Evolutionary conservation across 2,329 filamentous ascomycete genomes (phyloP), one percentile per base, ranked within the genome.

Genomic region (Geosmithia flava): DNA sequence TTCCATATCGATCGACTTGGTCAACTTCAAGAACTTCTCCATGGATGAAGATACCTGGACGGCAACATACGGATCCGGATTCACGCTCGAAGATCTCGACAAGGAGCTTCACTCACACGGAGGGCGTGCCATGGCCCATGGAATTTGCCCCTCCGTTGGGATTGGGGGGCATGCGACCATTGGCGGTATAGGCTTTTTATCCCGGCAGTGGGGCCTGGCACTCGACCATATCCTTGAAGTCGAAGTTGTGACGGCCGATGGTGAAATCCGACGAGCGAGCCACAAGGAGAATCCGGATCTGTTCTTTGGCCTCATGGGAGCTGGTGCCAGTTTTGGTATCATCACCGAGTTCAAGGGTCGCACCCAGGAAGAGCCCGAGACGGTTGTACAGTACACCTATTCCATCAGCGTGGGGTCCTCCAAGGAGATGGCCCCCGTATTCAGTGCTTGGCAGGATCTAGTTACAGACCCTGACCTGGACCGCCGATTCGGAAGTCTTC

Each of bases 361-460:
- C 49, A 82, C 79, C 0, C 71, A 78, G 23, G 68, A 70, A 0
- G 75, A 76, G 49, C 78, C 78, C 1, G 70, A 66, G 5, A 62
- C 65, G n/a, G 67, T 78, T 3, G 67, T 83, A 10, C 71, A 80
- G 50, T 83, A 80, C 58, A 71, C 72, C 1, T 83, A 75, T 59
- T 68, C 67, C 8, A 62, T 81, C 49, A 69, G 66, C 17, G 65
- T 78, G 3, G 70, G 69, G 4, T 69, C 65, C 3, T 68, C 71
- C 29, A 54, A 62, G 11, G 67, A 74, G 1, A 69, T 75, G 53
- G 71, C 72, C 0, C 56, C 65, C 7, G 55, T 75, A 0, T 81
- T 75, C 60, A 66, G 70, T 49, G 61, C 70, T 15, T 84, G 80
- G 81, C 80, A 83, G 52, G 63, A 65, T 1, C 63, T 83, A 13